Base-by-base conservation (phyloP, 148 eudicot genomes). In the Chenopodium quinoa region DNA sequence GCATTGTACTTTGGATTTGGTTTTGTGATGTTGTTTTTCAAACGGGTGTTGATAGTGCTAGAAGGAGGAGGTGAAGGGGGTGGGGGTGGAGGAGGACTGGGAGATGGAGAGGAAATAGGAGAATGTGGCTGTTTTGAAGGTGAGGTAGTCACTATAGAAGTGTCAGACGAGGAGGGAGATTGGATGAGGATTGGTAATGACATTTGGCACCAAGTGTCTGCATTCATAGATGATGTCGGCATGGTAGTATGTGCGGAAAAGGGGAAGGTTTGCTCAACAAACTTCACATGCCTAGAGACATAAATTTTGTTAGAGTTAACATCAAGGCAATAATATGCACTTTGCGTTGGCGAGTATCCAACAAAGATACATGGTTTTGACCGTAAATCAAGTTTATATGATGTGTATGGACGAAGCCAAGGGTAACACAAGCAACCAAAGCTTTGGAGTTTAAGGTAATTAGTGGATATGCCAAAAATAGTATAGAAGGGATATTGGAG, bases 381-480 rank as follows among this genome's bases (percentile, higher is more conserved):
- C 8, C 10, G 32, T 4, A 31, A 16, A 23, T 23, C 25, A 23
- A 23, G 25, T 23, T 23, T 23, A 23, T 23, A 23, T 23, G 25
- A 23, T 23, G 27, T 34, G 9, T 77, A 77, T 3, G 79, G 69
- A 0, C 79, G 17, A 20, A 77, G 79, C 16, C 32, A 34, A 32
- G 79, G 79, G 17, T 63, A 80, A 13, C 71, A 80, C 7, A 63
- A 14, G 7, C 78, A 62, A 0, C 71, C 83, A 63, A 80, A 71
- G 12, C 2, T 1, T 3, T 25, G 10, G 7, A 63, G 60, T 14
- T 50, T 50, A 50, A 9, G 0, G 11, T 50, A 50, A 8, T 50
- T 50, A 7, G 12, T 12, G 9, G 56, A 0, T 0, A 50, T 50
- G 1, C 56, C 47, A 7, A 62, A 16, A 14, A 5, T 6, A 1